phyloP scores from a whole-genome alignment of 192 early-diverging fungal species.

The Umbelopsis sp. region DNA sequence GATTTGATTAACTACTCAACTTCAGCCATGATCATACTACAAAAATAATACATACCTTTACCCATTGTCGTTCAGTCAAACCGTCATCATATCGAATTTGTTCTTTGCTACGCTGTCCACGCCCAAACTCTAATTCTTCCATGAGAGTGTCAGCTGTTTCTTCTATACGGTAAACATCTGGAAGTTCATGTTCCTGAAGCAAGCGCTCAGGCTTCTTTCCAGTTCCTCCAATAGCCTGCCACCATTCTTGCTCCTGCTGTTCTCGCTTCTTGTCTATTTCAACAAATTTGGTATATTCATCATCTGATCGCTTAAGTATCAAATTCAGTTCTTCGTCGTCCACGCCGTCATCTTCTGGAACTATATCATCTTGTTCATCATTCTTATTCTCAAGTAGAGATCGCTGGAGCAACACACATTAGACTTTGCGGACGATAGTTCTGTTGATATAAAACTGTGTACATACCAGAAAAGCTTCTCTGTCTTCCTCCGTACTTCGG shows the following conservation, averaged over 20 bases:
- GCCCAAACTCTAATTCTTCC: slow-evolving; percentile 59
- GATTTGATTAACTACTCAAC: not conserved
- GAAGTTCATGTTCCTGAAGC: slow-evolving; percentile 88
- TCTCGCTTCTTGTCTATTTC: slow-evolving; percentile 77
- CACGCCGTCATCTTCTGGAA: slow-evolving; percentile 70
- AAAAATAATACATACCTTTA: slow-evolving; percentile 48
- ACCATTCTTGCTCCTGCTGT: slow-evolving; percentile 50
- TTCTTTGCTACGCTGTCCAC: slow-evolving; percentile 73
- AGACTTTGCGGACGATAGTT: not conserved
- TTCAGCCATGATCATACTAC: not conserved
- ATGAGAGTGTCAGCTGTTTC: slow-evolving; percentile 43
- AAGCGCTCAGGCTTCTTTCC: slow-evolving; percentile 74
- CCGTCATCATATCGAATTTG: slow-evolving; percentile 91
- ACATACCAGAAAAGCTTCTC: slow-evolving; percentile 81
- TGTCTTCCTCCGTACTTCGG: slow-evolving; percentile 91
- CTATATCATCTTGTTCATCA: slow-evolving; percentile 70
- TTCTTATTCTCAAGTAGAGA: slow-evolving; percentile 84
- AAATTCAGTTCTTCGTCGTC: slow-evolving; percentile 93
- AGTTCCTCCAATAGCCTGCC: slow-evolving; percentile 54
- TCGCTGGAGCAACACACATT: slow-evolving; percentile 42
- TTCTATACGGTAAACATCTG: slow-evolving; percentile 78
- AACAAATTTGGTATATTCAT: slow-evolving; percentile 76
- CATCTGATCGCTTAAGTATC: slow-evolving; percentile 86
- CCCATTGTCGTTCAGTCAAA: slow-evolving; percentile 91
- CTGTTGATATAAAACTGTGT: slow-evolving; percentile 42